Evolutionary conservation across 2,329 filamentous ascomycete genomes (phyloP), one percentile per base, ranked within the genome.

Genomic region (Triangularia setosa): DNA sequence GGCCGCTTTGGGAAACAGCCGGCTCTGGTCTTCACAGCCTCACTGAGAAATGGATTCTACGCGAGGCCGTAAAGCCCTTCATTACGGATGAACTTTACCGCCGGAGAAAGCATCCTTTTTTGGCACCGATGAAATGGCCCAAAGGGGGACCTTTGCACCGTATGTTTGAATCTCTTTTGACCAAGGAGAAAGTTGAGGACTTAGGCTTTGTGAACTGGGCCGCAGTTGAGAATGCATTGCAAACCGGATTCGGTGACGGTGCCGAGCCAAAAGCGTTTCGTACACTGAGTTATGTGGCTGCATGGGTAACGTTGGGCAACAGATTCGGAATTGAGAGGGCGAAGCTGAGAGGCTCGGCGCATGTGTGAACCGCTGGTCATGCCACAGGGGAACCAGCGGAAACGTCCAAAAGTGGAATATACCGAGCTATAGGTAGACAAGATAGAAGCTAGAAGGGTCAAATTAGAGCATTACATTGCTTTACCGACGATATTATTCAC

Each of bases 11-110:
- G 55, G 33, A 58, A 18, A 58, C 16, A 9, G 55, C 55, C 12
- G 55, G 27, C 55, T 35, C 55, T 12, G 55, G 55, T 21, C 27
- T 57, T 25, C 54, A 69, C 64, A 67, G 64, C 1, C 72, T 80
- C 44, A 70, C 69, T 1, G 81, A 84, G 70, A 83, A 84, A 65
- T 81, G 79, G 75, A 78, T 84, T 21, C 75, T 84, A 1, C 78
- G 80, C 3, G 79, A 84, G 67, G 83, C 81, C 0, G 75, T 74
- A 28, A 76, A 75, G 61, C 80, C 82, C 2, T 84, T 79, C 65
- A 77, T 84, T 61, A 82, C 81, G 0, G 74, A 80, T 8, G 83
- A 85, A 70, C 69, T 84, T 4, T 84, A 84, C 70, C 71, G 75
- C 23, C 73, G 79, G 14, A 79, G 73, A 64, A 85, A 84, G 69